Base-by-base conservation (phyloP, 1,284 basidiomycete genomes). In the Ganoderma resinaceum region DNA sequence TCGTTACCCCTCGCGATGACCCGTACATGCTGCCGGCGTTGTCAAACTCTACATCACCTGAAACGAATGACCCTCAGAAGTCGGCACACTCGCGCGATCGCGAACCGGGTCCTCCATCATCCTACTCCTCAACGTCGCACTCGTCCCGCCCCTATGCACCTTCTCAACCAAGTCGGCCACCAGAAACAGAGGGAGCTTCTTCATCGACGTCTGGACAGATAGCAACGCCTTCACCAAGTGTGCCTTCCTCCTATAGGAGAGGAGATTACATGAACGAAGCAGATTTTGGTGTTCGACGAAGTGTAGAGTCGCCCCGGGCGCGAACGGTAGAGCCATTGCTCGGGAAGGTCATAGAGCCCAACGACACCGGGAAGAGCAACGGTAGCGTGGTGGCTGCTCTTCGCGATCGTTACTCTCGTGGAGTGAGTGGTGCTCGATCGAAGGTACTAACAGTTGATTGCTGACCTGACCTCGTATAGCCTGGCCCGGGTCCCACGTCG, bases 311-410 rank as follows among this genome's bases (percentile, higher is more conserved):
- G 14, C 8, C 59, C 16, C 65, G 62, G 49, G 7, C 60, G 1
- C 65, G 69, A 4, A 46, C 66, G 18, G 23, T 78, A 73, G 69
- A 81, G 73, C 40, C 70, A 0, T 68, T 67, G 0, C 43, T 68
- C 2, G 52, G 64, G 18, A 70, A 71, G 65, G 60, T 68, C 20
- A 64, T 79, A 5, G 80, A 81, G 35, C 73, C 78, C 38, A 78
- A 72, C 31, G 80, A 81, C 57, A 76, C 79, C 0, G 74, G 76
- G 18, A 82, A 78, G 62, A 91, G 87, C 70, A 85, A 77, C 40
- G 86, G 85, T 18, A 89, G 87, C 73, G 79, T 90, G 35, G 91
- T 94, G 46, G 90, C 92, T 58, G 87, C 87, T 0, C 87, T 94
- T 82, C 84, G 90, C 42, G 87, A 86, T 73, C 85, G 85, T 66